Evolutionary conservation across 2,329 filamentous ascomycete species (phyloP).

Genomic region (Diaporthe batatas): DNA sequence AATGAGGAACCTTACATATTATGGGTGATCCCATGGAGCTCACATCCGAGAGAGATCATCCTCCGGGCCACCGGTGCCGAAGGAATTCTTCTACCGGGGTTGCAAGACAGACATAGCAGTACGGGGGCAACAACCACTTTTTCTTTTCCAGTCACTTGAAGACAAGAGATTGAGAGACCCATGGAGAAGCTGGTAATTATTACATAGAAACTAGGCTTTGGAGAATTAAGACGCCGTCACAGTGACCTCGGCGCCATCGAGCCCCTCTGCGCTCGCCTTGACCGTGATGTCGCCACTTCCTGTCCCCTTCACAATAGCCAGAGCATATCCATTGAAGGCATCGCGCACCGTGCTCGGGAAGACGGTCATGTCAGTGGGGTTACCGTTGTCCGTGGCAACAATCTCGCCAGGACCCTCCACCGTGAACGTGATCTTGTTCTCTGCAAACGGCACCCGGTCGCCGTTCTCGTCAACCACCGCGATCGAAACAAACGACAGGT

Average conservation of each 20-base stretch:
- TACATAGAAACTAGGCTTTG: not conserved
- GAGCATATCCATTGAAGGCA: conserved; percentile 56
- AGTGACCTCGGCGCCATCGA: not conserved
- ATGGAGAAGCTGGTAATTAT: not conserved
- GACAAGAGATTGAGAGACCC: not conserved
- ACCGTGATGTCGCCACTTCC: conserved; percentile 14
- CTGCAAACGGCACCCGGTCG: conserved; percentile 58
- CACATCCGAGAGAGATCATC: no score
- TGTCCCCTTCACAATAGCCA: conserved; percentile 53
- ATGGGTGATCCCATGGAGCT: no score
- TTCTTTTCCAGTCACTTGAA: no score
- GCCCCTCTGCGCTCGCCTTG: conserved; percentile 7
- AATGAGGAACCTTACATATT: no score
- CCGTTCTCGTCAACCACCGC: conserved; percentile 60
- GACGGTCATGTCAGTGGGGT: conserved; percentile 58
- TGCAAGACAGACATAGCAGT: no score
- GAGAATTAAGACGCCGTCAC: conserved; percentile 1
- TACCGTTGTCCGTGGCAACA: conserved; percentile 65
- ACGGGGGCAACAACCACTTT: no score
- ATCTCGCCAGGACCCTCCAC: conserved; percentile 59
- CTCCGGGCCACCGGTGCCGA: no score
- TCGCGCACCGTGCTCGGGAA: conserved; percentile 57
- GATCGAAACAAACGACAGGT: conserved; percentile 62
- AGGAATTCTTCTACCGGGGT: no score
- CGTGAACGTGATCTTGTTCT: conserved; percentile 60